phyloP scores from a whole-genome alignment of 2,329 filamentous ascomycete genomes.

The Diplodia mutila region DNA sequence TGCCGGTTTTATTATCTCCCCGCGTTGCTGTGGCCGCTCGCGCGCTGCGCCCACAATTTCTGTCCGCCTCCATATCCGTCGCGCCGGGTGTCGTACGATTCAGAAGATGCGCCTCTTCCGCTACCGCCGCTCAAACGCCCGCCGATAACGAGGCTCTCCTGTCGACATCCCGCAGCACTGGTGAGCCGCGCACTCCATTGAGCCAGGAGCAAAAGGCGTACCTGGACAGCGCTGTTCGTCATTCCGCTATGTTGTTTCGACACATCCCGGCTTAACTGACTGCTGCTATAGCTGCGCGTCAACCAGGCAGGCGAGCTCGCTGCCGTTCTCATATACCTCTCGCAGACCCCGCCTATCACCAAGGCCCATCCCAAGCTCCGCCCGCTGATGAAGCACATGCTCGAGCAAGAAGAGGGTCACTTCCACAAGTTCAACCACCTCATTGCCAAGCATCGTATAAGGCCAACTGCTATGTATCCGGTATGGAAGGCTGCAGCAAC shows the following conservation, averaged over 20 bases:
- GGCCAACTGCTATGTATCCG: constrained; percentile 90
- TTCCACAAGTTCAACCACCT: constrained; percentile 83
- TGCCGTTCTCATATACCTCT: constrained; percentile 89
- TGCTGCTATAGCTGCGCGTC: constrained; percentile 71
- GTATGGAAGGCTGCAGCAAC: constrained; percentile 82
- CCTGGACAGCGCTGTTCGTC: constrained; percentile 42
- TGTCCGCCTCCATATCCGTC: background rate
- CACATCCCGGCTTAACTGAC: constrained; percentile 8
- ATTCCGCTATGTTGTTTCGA: background rate
- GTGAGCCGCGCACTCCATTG: constrained; percentile 30
- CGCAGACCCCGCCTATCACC: constrained; percentile 82
- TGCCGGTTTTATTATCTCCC: background rate
- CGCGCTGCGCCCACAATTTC: constrained; percentile 9
- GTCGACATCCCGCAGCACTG: background rate
- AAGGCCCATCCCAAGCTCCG: constrained; percentile 83
- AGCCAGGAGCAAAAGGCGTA: constrained; percentile 39
- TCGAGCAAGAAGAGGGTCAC: constrained; percentile 91
- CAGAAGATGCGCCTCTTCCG: constrained; percentile 14
- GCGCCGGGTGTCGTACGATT: constrained; percentile 11
- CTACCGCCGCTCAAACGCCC: background rate
- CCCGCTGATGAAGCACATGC: constrained; percentile 95
- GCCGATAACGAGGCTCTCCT: background rate
- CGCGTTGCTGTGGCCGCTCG: background rate
- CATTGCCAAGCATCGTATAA: constrained; percentile 82
- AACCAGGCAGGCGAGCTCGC: constrained; percentile 99